Evolutionary conservation across 495 filamentous ascomycete genomes (phyloP).

Genomic region (Lasiosphaeris hirsuta): DNA sequence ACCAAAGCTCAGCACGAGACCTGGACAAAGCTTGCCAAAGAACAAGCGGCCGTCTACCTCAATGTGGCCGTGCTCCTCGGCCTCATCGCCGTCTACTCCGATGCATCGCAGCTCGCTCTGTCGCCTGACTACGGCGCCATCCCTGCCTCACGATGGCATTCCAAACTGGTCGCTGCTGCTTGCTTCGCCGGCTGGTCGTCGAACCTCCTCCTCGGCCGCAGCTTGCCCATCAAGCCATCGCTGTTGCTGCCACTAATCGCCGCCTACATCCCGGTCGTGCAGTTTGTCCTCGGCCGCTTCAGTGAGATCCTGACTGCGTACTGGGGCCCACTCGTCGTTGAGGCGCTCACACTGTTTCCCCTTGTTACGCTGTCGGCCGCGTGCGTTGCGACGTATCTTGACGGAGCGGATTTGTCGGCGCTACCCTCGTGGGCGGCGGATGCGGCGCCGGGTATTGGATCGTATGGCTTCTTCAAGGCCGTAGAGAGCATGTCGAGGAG

Average conservation of each 20-base stretch:
- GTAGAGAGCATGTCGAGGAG: conserved; percentile 51
- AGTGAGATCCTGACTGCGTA: conserved; percentile 63
- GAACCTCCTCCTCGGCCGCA: conserved; percentile 49
- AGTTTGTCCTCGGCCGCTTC: conserved; percentile 62
- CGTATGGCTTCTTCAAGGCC: conserved; percentile 61
- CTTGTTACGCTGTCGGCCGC: conserved; percentile 65
- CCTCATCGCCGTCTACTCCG: conserved; percentile 70
- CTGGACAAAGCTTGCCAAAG: conserved; percentile 28
- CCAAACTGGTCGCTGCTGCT: conserved; percentile 58
- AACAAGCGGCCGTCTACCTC: conserved; percentile 41
- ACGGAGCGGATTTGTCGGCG: conserved; percentile 53
- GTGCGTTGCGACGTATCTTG: conserved; percentile 60
- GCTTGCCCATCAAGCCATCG: conserved; percentile 50
- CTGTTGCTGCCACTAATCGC: conserved; percentile 77
- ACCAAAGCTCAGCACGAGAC: conserved; percentile 49
- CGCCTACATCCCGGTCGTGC: conserved; percentile 66
- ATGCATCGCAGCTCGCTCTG: conserved; percentile 68
- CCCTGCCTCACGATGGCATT: conserved; percentile 68
- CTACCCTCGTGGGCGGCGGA: conserved; percentile 55
- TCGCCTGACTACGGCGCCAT: conserved; percentile 85
- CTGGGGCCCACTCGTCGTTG: conserved; percentile 71
- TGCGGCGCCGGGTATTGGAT: conserved; percentile 56
- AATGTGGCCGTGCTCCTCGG: conserved; percentile 49
- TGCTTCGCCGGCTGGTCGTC: conserved; percentile 61
- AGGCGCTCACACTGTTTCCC: conserved; percentile 67